A percentile compares a stretch with the other conserved stretches of the same genome.
phyloP scores from a whole-genome alignment of 1,284 basidiomycete genomes.

The Fomes fomentarius region DNA sequence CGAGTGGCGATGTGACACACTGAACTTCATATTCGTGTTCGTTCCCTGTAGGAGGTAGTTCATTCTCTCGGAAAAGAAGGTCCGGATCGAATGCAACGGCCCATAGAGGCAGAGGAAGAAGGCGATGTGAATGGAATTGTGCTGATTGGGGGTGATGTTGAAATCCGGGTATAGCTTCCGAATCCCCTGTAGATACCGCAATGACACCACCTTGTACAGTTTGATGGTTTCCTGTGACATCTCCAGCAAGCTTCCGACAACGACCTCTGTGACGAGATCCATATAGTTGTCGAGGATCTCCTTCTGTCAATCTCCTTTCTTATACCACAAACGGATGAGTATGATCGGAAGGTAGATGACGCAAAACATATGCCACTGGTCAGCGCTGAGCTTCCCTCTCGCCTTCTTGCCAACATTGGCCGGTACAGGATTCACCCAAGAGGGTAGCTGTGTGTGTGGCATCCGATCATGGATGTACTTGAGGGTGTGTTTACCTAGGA shows the following conservation, averaged over 20 bases:
- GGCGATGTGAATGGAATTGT: conserved; percentile 38
- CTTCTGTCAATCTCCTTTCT: no score
- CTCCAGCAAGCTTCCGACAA: no score
- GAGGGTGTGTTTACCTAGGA: background rate
- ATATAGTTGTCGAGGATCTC: no score
- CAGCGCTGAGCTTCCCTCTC: conserved; percentile 19
- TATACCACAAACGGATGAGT: conserved; percentile 11
- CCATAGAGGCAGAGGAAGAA: conserved; percentile 36
- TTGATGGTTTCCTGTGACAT: no score
- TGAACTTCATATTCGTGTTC: background rate
- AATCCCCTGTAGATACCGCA: conserved; percentile 28
- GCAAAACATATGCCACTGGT: conserved; percentile 17
- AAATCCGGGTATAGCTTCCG: conserved; percentile 29
- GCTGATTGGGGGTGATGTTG: conserved; percentile 35
- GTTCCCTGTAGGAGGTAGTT: background rate
- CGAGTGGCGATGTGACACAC: background rate
- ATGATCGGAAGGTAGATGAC: conserved; percentile 15
- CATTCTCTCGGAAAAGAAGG: conserved; percentile 2
- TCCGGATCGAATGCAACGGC: conserved; percentile 22
- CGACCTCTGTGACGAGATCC: no score
- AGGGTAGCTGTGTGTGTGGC: conserved; percentile 1
- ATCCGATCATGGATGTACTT: conserved; percentile 4
- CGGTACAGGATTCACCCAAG: conserved; percentile 13
- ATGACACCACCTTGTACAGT: conserved; percentile 16
- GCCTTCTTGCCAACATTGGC: conserved; percentile 2